phyloP scores from a whole-genome alignment of 2,329 filamentous ascomycete species.

The Calonectria hongkongensis region DNA sequence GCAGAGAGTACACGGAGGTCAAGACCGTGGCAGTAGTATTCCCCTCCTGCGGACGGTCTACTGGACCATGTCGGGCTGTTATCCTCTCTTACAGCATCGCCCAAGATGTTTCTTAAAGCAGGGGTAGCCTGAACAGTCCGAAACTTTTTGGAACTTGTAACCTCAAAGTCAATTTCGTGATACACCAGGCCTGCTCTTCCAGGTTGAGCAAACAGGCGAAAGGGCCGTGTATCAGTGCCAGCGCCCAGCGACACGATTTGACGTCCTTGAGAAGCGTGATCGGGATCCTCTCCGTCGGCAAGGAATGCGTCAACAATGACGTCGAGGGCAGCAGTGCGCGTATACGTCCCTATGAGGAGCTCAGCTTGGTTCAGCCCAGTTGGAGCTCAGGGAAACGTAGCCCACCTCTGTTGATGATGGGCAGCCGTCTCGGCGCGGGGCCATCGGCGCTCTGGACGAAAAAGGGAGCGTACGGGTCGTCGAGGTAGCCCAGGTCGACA shows the following conservation, averaged over 20 bases:
- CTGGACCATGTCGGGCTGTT: constrained; percentile 67
- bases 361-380: constrained; percentile 43
- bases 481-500: constrained; percentile 88
- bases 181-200: constrained; percentile 75
- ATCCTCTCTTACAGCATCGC: constrained; percentile 56
- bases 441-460: constrained; percentile 75
- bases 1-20: constrained; percentile 79
- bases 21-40: constrained; percentile 77
- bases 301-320: constrained; percentile 84
- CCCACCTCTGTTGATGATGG: constrained; percentile 94
- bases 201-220: constrained; percentile 78
- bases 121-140: constrained; percentile 69
- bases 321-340: constrained; percentile 90
- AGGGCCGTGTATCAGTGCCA: constrained; percentile 92
- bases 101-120: constrained; percentile 62
- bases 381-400: constrained; percentile 24
- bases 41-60: constrained; percentile 61
- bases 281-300: constrained; percentile 55
- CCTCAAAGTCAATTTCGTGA: constrained; percentile 93
- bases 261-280: constrained; percentile 61
- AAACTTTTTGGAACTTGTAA: constrained; percentile 82
- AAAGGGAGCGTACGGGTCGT: constrained; percentile 84
- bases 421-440: constrained; percentile 79
- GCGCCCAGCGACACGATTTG: constrained; percentile 96
- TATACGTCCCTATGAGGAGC: constrained; percentile 85